Evolutionary conservation across 306 rosid genomes (phyloP), one percentile per base, ranked within the genome.

Genomic region (Oxytropis ochrocephala): DNA sequence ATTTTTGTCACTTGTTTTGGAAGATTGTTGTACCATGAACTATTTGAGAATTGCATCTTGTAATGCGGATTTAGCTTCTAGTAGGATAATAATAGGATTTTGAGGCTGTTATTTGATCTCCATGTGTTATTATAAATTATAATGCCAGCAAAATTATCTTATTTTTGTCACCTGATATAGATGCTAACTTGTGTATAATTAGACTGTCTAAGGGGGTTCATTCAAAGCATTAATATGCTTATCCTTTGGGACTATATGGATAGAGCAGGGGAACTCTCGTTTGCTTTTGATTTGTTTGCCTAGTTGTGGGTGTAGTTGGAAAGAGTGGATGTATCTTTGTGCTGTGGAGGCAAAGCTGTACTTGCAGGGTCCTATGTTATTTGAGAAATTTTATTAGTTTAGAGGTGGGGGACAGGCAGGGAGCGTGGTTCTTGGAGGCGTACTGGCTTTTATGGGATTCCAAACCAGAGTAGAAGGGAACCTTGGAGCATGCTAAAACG

Each of bases 21-120:
- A 44, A 36, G 19, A 49, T 80, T 66, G 8, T 48, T 18, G 46
- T 72, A 63, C 33, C 42, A 2, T 66, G 57, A 66, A 74, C 70
- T 21, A 18, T 21, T 70, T 66, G 75, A 73, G 78, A 77, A 49
- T 56, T 70, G 54, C 62, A 70, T 61, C 51, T 13, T 42, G 46
- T 33, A 10, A 66, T 56, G 68, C 12, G 42, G 69, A 17, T 69
- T 57, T 56, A 44, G 52, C 42, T 78, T 61, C 61, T 11, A 30
- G 30, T 64, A 42, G 53, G 82, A 72, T 69, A 73, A 53, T 44
- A 38, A 12, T 48, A 12, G 47, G 75, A 69, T 50, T 77, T 35
- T n/a, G 50, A 54, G 19, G 62, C 29, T 32, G 56, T 72, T 62
- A 64, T 70, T 68, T 66, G 65, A 73, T 56, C 27, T 75, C 21